phyloP scores from a whole-genome alignment of 805 yeast species.

The Zygosaccharomyces kombuchaensis region DNA sequence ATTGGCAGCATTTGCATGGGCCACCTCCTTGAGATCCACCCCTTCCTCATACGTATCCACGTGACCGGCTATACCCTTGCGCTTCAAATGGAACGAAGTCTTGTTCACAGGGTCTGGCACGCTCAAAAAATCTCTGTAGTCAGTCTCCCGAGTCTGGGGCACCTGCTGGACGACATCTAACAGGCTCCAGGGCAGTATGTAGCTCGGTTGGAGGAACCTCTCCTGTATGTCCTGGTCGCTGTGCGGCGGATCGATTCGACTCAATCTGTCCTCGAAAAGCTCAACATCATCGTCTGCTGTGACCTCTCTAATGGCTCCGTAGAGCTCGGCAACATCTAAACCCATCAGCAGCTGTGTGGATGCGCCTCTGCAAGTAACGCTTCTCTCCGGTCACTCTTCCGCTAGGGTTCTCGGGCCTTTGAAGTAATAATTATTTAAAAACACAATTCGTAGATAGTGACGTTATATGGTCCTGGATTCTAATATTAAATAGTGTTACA shows the following conservation, averaged over 20 bases:
- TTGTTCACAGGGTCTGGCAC: conserved; percentile 61
- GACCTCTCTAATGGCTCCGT: conserved; percentile 19
- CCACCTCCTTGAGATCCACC: conserved; percentile 44
- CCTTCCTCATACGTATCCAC: conserved; percentile 63
- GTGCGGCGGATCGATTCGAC: conserved; percentile 14
- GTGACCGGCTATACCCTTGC: conserved; percentile 71
- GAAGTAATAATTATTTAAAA: too few species aligned
- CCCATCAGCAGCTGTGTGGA: neutral
- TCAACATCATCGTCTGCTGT: conserved; percentile 21
- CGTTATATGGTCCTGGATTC: neutral
- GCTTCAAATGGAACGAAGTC: conserved; percentile 59
- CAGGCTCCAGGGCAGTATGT: conserved; percentile 62
- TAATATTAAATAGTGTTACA: neutral
- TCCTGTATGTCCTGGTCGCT: conserved; percentile 25
- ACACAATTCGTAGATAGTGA: neutral
- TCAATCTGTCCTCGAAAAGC: conserved; percentile 49
- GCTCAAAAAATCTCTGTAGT: conserved; percentile 45
- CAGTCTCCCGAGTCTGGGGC: conserved; percentile 37
- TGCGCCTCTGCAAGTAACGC: neutral
- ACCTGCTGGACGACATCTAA: conserved; percentile 61
- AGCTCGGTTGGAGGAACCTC: conserved; percentile 59
- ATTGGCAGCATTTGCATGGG: conserved; percentile 54
- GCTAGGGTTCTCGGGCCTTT: too few species aligned
- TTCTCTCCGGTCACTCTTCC: neutral
- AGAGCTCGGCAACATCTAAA: conserved; percentile 22